phyloP scores from a whole-genome alignment of 345 rosid genomes.

The Syzygium aromaticum region DNA sequence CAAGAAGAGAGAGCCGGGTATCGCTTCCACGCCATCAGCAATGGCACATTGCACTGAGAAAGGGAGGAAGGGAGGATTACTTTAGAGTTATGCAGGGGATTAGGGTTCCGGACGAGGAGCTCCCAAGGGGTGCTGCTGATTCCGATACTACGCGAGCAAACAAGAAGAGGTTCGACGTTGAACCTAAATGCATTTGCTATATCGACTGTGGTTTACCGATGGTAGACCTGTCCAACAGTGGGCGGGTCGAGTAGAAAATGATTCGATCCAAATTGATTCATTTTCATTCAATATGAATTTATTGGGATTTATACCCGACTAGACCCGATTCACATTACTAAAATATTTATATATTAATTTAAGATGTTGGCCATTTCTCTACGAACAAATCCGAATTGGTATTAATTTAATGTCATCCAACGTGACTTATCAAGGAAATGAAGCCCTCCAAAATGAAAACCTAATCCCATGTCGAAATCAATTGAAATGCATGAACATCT shows the following conservation, averaged over 20 bases:
- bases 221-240: too few relatives aligned
- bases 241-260: too few relatives aligned
- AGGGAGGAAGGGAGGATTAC: neutral
- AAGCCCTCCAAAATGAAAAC: neutral
- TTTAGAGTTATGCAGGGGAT: neutral
- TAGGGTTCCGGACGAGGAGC: neutral
- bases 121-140: neutral
- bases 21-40: neutral
- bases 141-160: neutral
- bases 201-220: too few relatives aligned
- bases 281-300: too few relatives aligned
- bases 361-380: accelerated
- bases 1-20: neutral
- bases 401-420: neutral
- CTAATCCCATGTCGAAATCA: neutral
- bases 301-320: too few relatives aligned
- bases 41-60: neutral
- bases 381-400: accelerated
- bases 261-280: too few relatives aligned
- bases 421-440: accelerated
- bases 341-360: neutral
- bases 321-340: neutral
- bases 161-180: accelerated
- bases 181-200: neutral
- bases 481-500: neutral